Percentiles rank a stretch among this genome's conserved stretches.
These are phyloP conservation scores for Solanum gandarillasii DNA, from an alignment of 257 asterid genomes.

Conservation along the genomic window DNA sequence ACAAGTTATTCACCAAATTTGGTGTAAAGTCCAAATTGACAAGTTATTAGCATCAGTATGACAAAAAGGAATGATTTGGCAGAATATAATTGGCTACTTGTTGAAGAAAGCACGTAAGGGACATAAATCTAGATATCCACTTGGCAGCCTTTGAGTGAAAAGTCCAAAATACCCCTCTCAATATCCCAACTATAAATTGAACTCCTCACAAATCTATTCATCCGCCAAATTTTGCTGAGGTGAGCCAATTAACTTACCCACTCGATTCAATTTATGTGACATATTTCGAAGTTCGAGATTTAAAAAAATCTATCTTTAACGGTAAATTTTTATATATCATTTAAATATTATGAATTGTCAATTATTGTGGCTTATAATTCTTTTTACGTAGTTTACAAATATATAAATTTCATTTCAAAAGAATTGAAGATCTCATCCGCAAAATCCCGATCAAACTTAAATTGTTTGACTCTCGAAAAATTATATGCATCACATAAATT, in stretches of 20 bases:
- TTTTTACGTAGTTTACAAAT: too few relatives aligned
- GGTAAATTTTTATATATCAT: too few relatives aligned
- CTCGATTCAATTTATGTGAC: too few relatives aligned
- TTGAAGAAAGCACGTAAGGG: background rate
- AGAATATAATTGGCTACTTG: background rate
- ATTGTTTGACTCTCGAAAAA: too few relatives aligned
- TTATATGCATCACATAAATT: too few relatives aligned
- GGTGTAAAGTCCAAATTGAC: background rate
- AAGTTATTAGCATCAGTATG: background rate
- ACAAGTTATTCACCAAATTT: background rate
- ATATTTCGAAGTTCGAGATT: fast-evolving
- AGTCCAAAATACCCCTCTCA: background rate
- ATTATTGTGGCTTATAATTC: too few relatives aligned
- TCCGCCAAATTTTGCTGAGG: background rate
- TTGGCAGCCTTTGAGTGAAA: background rate
- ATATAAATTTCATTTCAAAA: too few relatives aligned
- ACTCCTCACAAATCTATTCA: too few relatives aligned
- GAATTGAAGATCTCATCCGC: too few relatives aligned
- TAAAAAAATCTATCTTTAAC: fast-evolving
- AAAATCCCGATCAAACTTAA: too few relatives aligned
- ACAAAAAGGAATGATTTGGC: background rate
- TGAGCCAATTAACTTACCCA: too few relatives aligned
- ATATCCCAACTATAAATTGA: background rate
- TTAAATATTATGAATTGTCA: too few relatives aligned
- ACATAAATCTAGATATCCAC: background rate